Evolutionary conservation across 805 yeast species (phyloP).

Genomic region (Limtongia smithiae): DNA sequence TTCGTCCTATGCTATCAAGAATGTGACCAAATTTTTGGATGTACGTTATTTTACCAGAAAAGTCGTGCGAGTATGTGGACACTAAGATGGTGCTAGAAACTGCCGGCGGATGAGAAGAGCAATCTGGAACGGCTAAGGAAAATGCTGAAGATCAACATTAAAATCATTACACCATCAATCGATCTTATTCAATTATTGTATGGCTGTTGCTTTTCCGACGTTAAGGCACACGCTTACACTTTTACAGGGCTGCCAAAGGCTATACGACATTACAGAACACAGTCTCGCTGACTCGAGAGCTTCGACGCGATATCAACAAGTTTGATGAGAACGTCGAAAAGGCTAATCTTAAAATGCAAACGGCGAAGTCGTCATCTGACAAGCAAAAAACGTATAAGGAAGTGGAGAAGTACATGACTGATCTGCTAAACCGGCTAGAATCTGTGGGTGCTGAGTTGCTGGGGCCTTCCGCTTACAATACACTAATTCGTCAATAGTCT

Average conservation of each 20-base stretch:
- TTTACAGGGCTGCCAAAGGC: slow-evolving; percentile 50
- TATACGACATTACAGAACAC: slow-evolving; percentile 56
- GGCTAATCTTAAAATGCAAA: slow-evolving; percentile 37
- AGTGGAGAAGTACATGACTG: slow-evolving; percentile 51
- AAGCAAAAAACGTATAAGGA: slow-evolving; percentile 41
- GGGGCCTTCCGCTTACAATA: too few species aligned
- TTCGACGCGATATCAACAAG: slow-evolving; percentile 54
- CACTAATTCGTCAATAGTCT: slow-evolving; percentile 32
- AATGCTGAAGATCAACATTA: slow-evolving; percentile 54
- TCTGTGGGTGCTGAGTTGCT: slow-evolving; percentile 39
- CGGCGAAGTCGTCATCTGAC: slow-evolving; percentile 29
- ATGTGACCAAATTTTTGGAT: slow-evolving; percentile 55
- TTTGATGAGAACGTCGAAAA: slow-evolving; percentile 51
- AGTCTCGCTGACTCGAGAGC: slow-evolving; percentile 49
- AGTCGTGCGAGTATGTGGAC: not conserved
- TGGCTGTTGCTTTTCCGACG: not conserved
- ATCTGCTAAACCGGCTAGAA: slow-evolving; percentile 52
- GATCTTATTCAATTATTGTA: slow-evolving; percentile 58
- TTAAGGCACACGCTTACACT: not conserved
- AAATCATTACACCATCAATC: slow-evolving; percentile 61
- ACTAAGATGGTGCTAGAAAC: slow-evolving; percentile 13
- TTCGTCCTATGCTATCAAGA: slow-evolving; percentile 65
- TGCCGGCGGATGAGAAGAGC: slow-evolving; percentile 51
- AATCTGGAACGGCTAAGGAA: slow-evolving; percentile 44
- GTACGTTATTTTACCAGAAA: slow-evolving; percentile 25